Conservation (phyloP, 2,329 filamentous ascomycete genomes). For the Xylogone sp. region DNA sequence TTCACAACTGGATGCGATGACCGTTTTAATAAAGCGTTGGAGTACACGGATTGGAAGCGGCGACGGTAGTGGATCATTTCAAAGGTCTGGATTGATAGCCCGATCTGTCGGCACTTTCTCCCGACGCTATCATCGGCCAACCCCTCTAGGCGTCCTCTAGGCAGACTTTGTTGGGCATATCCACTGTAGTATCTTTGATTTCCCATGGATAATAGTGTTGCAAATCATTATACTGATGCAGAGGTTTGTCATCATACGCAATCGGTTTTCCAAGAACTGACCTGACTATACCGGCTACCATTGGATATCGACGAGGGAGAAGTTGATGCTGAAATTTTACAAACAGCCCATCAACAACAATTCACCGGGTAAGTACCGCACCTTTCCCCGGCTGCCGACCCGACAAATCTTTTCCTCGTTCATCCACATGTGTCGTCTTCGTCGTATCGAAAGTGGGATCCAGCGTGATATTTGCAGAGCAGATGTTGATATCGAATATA, state of each 20-base stretch:
- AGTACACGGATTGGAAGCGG: background rate
- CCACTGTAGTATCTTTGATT: background rate
- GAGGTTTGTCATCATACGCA: slow-evolving; percentile 11
- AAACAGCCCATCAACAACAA: background rate
- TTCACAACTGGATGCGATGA: background rate
- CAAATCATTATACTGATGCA: slow-evolving; percentile 30
- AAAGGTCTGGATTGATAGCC: background rate
- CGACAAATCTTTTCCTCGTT: slow-evolving; percentile 20
- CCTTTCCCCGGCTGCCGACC: slow-evolving; percentile 13
- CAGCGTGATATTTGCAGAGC: slow-evolving; percentile 9
- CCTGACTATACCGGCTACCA: slow-evolving; percentile 18
- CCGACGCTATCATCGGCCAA: background rate
- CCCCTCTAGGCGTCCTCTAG: too few species aligned
- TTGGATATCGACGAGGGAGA: slow-evolving; percentile 17
- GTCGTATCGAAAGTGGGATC: slow-evolving; percentile 8
- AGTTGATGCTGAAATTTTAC: slow-evolving; percentile 5
- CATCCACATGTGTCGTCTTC: slow-evolving; percentile 7
- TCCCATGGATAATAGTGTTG: slow-evolving; percentile 20
- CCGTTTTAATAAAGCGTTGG: background rate
- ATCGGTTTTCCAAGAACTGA: background rate
- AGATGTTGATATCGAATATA: slow-evolving; percentile 1
- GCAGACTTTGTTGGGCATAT: background rate
- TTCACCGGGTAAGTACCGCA: slow-evolving; percentile 3
- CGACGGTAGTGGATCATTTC: background rate
- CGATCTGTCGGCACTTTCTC: background rate